These are phyloP conservation scores for Aureobasidium leucospermi DNA, from an alignment of 2,329 filamentous ascomycete genomes.

Conservation along the genomic window DNA sequence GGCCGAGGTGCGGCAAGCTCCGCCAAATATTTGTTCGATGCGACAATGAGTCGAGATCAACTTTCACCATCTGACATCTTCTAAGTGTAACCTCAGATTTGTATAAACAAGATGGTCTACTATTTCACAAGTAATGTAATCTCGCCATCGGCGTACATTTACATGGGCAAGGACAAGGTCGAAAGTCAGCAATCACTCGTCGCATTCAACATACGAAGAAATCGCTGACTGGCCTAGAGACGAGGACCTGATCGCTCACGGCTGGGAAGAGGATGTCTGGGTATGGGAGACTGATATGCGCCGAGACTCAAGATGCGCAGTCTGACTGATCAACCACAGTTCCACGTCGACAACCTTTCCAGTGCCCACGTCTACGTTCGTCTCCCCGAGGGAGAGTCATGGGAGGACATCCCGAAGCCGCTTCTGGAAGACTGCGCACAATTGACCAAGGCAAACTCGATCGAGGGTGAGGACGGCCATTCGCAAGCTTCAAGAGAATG, in stretches of 20 bases:
- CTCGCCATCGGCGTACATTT: conserved; percentile 76
- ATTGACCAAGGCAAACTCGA: conserved; percentile 96
- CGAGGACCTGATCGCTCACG: conserved; percentile 91
- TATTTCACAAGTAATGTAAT: conserved; percentile 88
- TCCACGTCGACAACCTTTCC: conserved; percentile 95
- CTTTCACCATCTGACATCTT: neutral
- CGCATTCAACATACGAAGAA: conserved; percentile 16
- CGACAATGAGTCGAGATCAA: neutral
- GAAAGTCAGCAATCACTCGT: conserved; percentile 61
- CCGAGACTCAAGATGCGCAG: neutral
- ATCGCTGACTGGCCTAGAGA: conserved; percentile 50
- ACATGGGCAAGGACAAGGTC: conserved; percentile 97
- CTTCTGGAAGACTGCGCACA: conserved; percentile 87
- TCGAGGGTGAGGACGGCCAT: conserved; percentile 59
- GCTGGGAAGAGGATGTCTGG: conserved; percentile 95
- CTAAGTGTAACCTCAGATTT: neutral
- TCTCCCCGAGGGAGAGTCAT: conserved; percentile 67
- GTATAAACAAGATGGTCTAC: conserved; percentile 65
- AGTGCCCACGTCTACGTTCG: conserved; percentile 95
- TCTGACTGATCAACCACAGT: conserved; percentile 44
- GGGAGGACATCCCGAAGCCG: conserved; percentile 71
- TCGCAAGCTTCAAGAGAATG: neutral
- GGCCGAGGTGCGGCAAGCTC: conserved; percentile 2
- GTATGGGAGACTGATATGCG: conserved; percentile 33
- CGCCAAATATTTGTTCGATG: conserved; percentile 1